Evolutionary conservation across 1,139 yeast species (phyloP), one percentile per base, ranked within the genome.

Genomic region (Candida frijolesensis): DNA sequence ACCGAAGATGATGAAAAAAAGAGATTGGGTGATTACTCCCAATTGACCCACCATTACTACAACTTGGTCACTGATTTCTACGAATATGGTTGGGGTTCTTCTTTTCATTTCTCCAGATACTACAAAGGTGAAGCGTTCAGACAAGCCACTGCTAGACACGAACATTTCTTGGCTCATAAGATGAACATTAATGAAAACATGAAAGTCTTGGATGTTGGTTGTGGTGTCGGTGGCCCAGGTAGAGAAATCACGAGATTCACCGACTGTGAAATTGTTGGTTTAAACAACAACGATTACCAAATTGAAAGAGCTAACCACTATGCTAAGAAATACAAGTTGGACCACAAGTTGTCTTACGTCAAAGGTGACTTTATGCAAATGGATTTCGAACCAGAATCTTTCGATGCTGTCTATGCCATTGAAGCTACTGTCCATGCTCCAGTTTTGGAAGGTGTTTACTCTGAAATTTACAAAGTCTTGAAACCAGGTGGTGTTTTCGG

Each of bases 221-320:
- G 99, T 77, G 99, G 99, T 79, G 97, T 94, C 62, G 99, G 99
- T 67, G 99, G 99, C 41, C 99, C 99, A 62, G 98, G 97, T 35
- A 87, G 97, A 72, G 97, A 94, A 75, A 94, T 94, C 66, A 80
- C 87, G 57, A 83, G 97, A 68, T 94, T 94, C 76, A 87, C 98
- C 51, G 92, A 87, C 62, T 88, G 94, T 72, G 75, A 83, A 61
- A 79, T 94, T 68, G 89, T 88, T 59, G 99, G 99, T 46, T 81
- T 94, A 64, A 94, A 94, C 79, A 94, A 94, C 79, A 95, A 94
- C 68, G 99, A 94, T 73, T 95, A 95, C 82, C 96, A 94, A 78
- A 88, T 94, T 62, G 91, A 87, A 66, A 89, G 96, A 70, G 99
- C 96, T 52, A 87, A 83, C 69, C 80, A 81, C 71, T 89, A 90